These are phyloP conservation scores for Seminavis robusta DNA, from an alignment of 108 stramenopile genomes.

Conservation along the genomic window DNA sequence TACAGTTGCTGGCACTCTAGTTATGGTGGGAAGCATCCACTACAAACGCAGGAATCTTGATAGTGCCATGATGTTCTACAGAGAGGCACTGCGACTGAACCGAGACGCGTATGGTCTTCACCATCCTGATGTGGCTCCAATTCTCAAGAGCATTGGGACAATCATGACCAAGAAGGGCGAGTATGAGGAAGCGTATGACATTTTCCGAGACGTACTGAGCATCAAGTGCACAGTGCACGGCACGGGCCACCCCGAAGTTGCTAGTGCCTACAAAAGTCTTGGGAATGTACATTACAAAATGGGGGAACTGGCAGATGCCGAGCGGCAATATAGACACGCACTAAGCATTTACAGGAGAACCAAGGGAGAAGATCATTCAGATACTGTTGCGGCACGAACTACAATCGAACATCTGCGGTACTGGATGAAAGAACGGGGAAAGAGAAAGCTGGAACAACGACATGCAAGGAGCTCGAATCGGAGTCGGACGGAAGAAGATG, in stretches of 20 bases:
- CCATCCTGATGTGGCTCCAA: slow-evolving; percentile 85
- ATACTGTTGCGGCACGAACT: slow-evolving; percentile 47
- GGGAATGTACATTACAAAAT: slow-evolving; percentile 87
- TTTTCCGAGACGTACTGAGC: slow-evolving; percentile 70
- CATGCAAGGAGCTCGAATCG: slow-evolving; percentile 13
- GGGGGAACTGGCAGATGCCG: slow-evolving; percentile 67
- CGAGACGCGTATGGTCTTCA: slow-evolving; percentile 72
- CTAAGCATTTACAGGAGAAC: slow-evolving; percentile 61
- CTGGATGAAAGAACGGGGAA: slow-evolving; percentile 58
- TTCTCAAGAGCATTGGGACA: slow-evolving; percentile 73
- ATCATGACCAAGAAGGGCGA: slow-evolving; percentile 71
- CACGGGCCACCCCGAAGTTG: slow-evolving; percentile 68
- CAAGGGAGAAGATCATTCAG: slow-evolving; percentile 60
- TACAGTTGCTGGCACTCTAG: slow-evolving; percentile 70
- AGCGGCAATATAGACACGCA: slow-evolving; percentile 71
- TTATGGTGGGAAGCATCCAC: slow-evolving; percentile 76
- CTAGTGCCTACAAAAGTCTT: slow-evolving; percentile 70
- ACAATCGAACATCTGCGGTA: slow-evolving; percentile 58
- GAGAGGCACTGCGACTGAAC: slow-evolving; percentile 73
- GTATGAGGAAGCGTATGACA: slow-evolving; percentile 59
- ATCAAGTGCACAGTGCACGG: slow-evolving; percentile 68
- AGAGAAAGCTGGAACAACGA: slow-evolving; percentile 29
- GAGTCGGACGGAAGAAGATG: slow-evolving; percentile 17
- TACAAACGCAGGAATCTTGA: slow-evolving; percentile 74
- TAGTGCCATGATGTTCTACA: slow-evolving; percentile 75